Base-by-base conservation (phyloP, 2,329 filamentous ascomycete genomes). In the Xylaria polymorpha region DNA sequence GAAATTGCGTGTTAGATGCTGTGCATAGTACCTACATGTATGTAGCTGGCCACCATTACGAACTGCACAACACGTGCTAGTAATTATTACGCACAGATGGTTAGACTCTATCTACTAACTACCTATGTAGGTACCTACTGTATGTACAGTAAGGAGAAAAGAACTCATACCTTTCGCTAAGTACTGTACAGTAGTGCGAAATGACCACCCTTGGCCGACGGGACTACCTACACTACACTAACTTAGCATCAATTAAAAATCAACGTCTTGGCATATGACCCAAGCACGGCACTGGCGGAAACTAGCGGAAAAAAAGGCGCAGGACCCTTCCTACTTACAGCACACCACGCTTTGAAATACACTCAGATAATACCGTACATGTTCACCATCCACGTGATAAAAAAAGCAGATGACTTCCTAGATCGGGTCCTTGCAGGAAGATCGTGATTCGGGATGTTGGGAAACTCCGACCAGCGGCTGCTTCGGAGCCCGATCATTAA, bases 391-490 rank as follows among this genome's bases (percentile, higher is more conserved):
- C 55, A 41, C 37, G 55, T 57, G 55, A 57, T 4, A 20, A 43
- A 4, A 4, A 3, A 37, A n/a, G 20, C 55, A 25, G 37, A 15
- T 41, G 55, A 41, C 55, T 41, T 29, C 55, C 32, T 10, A 18
- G 12, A 66, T 69, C 44, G 67, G 53, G 51, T 25, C 57, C 35
- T 53, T 15, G 58, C 20, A 53, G 51, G 20, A 37, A 8, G 58
- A 66, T 69, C 67, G 63, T 48, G 53, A 39, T 66, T 69, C 67
- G 67, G 67, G 32, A 12, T 18, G 12, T 63, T 60, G 37, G 29
- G 41, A 62, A 51, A 66, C 55, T 43, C 67, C 67, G 67, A 59
- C 46, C 43, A 39, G 53, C 67, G 67, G 6, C 44, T 29, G 20
- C 8, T 51, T 66, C 58, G 63, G 63, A 50, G 14, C 37, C 67